These are phyloP conservation scores for Cinchona pubescens DNA, from an alignment of 257 asterid species.

Conservation along the genomic window DNA sequence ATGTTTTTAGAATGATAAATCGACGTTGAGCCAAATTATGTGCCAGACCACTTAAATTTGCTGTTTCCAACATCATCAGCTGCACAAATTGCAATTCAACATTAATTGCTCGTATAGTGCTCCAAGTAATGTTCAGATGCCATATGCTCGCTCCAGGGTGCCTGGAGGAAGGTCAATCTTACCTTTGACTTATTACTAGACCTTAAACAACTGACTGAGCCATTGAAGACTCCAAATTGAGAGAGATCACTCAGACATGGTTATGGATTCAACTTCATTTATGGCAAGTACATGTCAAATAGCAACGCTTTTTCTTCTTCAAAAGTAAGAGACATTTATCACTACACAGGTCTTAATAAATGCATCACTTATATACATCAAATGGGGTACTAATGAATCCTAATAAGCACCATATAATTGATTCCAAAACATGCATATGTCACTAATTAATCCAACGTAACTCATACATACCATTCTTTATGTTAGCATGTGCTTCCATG, in stretches of 20 bases:
- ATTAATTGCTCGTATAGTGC: neutral
- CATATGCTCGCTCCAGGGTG: neutral
- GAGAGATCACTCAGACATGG: too few species aligned
- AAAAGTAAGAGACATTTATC: neutral
- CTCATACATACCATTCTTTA: constrained; percentile 36
- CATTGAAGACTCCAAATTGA: neutral
- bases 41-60: neutral
- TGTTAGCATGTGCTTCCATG: constrained; percentile 32
- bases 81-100: neutral
- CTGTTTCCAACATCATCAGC: neutral
- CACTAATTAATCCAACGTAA: neutral
- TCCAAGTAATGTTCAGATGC: neutral
- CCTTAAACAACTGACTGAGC: too few species aligned
- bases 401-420: neutral
- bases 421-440: neutral
- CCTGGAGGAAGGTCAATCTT: neutral
- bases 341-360: neutral
- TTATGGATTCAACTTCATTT: neutral
- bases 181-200: neutral
- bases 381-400: neutral
- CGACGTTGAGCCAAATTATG: too few species aligned
- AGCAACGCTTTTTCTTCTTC: neutral
- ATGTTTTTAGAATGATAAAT: neutral
- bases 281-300: neutral
- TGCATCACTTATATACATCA: neutral